These are phyloP conservation scores for Aureobasidium sp. DNA, from an alignment of 2,329 filamentous ascomycete genomes.

Conservation along the genomic window DNA sequence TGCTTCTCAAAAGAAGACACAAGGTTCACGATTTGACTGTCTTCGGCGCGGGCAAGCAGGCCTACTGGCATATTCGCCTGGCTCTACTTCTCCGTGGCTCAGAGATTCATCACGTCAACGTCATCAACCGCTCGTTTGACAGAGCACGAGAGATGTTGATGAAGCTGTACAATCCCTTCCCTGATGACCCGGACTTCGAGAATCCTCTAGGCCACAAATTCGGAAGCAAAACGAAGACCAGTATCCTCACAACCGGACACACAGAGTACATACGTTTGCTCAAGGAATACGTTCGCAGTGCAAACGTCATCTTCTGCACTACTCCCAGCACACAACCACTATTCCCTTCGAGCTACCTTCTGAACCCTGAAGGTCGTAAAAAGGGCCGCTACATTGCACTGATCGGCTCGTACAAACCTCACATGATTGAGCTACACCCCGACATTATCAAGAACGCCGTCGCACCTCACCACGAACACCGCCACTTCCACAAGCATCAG, in stretches of 20 bases:
- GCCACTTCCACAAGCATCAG: slow-evolving; percentile 59
- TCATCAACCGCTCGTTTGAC: slow-evolving; percentile 70
- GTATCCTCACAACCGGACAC: slow-evolving; percentile 62
- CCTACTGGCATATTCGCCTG: slow-evolving; percentile 89
- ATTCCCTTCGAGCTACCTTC: slow-evolving; percentile 68
- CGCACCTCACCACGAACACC: slow-evolving; percentile 43
- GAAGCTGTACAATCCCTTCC: slow-evolving; percentile 46
- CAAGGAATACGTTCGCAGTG: slow-evolving; percentile 61
- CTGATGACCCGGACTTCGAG: slow-evolving; percentile 29
- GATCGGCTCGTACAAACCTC: slow-evolving; percentile 60
- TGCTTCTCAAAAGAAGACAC: slow-evolving; percentile 57
- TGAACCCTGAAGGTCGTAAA: slow-evolving; percentile 59
- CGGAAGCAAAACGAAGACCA: slow-evolving; percentile 52
- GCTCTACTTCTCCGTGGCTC: slow-evolving; percentile 63
- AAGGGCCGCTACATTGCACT: slow-evolving; percentile 67
- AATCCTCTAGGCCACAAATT: slow-evolving; percentile 31
- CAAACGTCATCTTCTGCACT: slow-evolving; percentile 83
- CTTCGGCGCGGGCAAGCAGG: slow-evolving; percentile 84
- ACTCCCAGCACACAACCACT: slow-evolving; percentile 69
- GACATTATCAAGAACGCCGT: slow-evolving; percentile 64
- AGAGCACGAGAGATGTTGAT: slow-evolving; percentile 47
- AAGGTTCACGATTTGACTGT: slow-evolving; percentile 70
- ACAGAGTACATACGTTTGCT: slow-evolving; percentile 61
- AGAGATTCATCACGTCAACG: slow-evolving; percentile 71
- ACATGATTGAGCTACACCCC: slow-evolving; percentile 78